Base-by-base conservation (phyloP, 805 yeast species). In the Yarrowia sp. region DNA sequence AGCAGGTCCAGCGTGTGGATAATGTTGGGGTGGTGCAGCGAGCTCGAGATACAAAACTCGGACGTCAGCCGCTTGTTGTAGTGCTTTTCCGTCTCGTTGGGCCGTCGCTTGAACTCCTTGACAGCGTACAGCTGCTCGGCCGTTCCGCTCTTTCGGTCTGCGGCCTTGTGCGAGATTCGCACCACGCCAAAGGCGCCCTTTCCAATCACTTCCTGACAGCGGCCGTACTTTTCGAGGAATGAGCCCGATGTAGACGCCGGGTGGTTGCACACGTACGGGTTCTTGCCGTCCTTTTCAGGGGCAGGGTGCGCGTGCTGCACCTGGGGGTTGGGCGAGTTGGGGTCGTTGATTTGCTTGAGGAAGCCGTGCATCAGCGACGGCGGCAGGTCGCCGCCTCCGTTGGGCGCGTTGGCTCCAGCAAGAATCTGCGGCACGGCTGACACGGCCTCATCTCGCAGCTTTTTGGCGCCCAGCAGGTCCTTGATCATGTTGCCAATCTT, bases 181-280 rank as follows among this genome's bases (percentile, higher is more conserved):
- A 93, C 98, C 51, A 91, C 90, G 19, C 99, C 99, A 78, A 89
- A 93, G 0, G 97, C 86, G 21, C 98, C 98, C 61, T 89, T 83
- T 26, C 99, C 99, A 68, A 95, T 84, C 54, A 92, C 90, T 74
- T 93, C 98, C 76, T 91, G 97, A 74, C 98, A 93, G 62, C 89
- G 83, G 46, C 99, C 99, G 74, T 93, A 93, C 73, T 92, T 89
- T 70, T 92, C 92, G 9, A 85, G 88, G 74, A 93, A 88, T 10
- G 92, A 84, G 87, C 63, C 63, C 4, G 38, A 30, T 5, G 38
- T 17, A 1, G 51, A 21, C 6, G 51, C 40, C 11, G 63, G 62
- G 9, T 54, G 62, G 52, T 40, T 54, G 62, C 59, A 52, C 43
- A 63, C 66, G 44, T 52, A 43, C 8, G 63, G 63, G 51, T 58